Percentiles rank a stretch among this genome's conserved stretches.
phyloP scores from a whole-genome alignment of 768 basidiomycete genomes.

The Rhizopogon salebrosus region DNA sequence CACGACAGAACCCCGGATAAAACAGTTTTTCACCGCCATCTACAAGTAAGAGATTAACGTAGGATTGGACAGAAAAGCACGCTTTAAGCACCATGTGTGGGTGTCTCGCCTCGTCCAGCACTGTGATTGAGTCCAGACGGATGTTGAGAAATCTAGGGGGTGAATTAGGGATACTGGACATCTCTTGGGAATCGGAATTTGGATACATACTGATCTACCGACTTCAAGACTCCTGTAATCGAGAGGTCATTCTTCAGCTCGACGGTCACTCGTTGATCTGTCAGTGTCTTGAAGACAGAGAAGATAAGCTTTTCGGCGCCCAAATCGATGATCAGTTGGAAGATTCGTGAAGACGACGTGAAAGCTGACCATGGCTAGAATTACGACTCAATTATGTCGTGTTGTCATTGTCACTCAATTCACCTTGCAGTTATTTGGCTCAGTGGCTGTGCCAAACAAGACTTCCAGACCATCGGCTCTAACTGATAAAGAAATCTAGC shows the following conservation, averaged over 20 bases:
- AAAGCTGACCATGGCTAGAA: constrained; percentile 20
- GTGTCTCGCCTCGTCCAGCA: constrained; percentile 87
- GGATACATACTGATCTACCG: constrained; percentile 86
- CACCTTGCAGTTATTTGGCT: not conserved
- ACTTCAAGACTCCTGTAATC: constrained; percentile 93
- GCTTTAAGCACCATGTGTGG: constrained; percentile 80
- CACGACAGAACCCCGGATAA: constrained; percentile 97
- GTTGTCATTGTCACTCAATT: not conserved
- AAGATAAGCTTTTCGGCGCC: constrained; percentile 69
- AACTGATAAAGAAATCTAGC: not conserved
- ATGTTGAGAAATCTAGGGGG: constrained; percentile 84
- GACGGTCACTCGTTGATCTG: constrained; percentile 94
- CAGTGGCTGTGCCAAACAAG: not conserved
- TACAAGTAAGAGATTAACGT: constrained; percentile 25
- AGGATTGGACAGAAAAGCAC: not conserved
- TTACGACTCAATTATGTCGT: too few relatives aligned
- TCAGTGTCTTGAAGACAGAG: constrained; percentile 98
- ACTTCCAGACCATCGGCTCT: too few relatives aligned
- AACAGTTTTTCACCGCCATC: constrained; percentile 99
- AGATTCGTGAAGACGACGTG: constrained; percentile 6
- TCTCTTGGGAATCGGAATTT: not conserved
- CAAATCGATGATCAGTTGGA: not conserved
- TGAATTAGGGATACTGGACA: not conserved
- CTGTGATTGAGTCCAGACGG: constrained; percentile 88
- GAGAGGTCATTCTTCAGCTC: constrained; percentile 99